Conservation (phyloP, 2,329 filamentous ascomycete genomes). For the Diaporthe helianthi region DNA sequence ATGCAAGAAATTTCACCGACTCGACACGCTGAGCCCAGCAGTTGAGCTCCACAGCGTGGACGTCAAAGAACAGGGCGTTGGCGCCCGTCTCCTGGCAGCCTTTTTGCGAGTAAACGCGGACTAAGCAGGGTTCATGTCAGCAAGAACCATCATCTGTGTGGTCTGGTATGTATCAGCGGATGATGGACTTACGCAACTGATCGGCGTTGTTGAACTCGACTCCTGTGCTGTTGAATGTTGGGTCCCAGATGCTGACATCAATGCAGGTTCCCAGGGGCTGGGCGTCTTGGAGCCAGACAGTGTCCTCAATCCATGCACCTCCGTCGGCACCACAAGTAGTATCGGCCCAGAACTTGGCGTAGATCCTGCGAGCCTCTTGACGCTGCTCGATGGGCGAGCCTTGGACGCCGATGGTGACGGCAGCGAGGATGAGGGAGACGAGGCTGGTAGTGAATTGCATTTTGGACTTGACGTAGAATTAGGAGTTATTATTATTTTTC, state of each 20-base stretch:
- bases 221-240: background rate
- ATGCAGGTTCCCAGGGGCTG: background rate
- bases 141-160: background rate
- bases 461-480: background rate
- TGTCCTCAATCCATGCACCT: background rate
- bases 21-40: background rate
- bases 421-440: conserved; percentile 10
- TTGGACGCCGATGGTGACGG: background rate
- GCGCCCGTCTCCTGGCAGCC: background rate
- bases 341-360: conserved; percentile 2
- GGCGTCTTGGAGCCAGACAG: background rate
- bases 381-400: background rate
- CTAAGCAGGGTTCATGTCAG: background rate
- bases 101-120: background rate
- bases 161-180: background rate
- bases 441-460: conserved; percentile 11
- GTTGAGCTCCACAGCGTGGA: background rate
- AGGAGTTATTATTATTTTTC: background rate
- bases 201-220: background rate
- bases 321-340: background rate
- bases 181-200: background rate
- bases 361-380: background rate
- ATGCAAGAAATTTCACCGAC: conserved; percentile 2
- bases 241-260: background rate
- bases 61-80: background rate